Base-by-base conservation (phyloP, 768 basidiomycete genomes). In the Leucocoprinus leucothites region DNA sequence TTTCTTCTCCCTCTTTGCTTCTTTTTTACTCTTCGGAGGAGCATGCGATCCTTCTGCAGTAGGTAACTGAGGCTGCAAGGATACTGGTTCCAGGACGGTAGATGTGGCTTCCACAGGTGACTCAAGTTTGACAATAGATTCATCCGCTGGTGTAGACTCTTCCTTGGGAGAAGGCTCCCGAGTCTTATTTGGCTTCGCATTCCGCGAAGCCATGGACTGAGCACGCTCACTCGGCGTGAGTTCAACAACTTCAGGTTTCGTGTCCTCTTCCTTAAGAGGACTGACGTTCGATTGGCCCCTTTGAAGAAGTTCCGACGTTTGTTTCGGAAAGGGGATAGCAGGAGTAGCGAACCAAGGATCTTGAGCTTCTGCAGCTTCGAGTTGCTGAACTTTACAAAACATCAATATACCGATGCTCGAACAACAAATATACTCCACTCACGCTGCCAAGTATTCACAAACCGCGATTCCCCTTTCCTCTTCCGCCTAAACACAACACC, bases 381-480 rank as follows among this genome's bases (percentile, higher is more conserved):
- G 55, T 43, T 56, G 36, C 38, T 50, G 26, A 45, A 31, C 44
- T 42, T 16, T 11, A 18, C 3, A n/a, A 13, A 8, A 11, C 14
- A 38, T 38, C 31, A 34, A 13, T 5, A 34, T 34, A 34, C 16
- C 31, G 3, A 8, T 28, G 34, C 22, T 4, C 7, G 11, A 9
- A 48, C 14, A 48, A 9, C 28, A 48, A 18, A 16, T 9, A 51
- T 35, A 25, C 22, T 1, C 11, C n/a, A 62, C 64, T 24, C 49
- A 70, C 71, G 35, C 51, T 56, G 49, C 68, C 68, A 70, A 44
- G 67, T 68, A 56, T 71, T 67, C 19, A 70, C 51, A 14, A 54
- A 55, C 18, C 56, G 61, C 16, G 22, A 43, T 9, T 43, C 47
- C 41, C 25, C 41, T 18, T 44, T 24, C 26, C 54, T 25, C 2